Evolutionary conservation across 306 rosid genomes (phyloP).

Genomic region (Prunus armeniaca): DNA sequence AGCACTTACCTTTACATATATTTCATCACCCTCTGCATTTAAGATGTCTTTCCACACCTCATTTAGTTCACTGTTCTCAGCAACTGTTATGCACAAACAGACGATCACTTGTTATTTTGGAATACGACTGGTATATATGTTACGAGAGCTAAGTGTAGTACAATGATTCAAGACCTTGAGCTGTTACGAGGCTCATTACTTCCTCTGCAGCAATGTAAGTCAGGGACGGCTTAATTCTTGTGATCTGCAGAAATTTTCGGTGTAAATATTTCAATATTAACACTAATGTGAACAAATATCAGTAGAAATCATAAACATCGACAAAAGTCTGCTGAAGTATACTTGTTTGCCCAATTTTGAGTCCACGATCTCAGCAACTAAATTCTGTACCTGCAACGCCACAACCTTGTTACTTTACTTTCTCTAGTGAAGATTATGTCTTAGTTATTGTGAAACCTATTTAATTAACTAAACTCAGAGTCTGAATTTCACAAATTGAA

Average conservation of each 20-base stretch:
- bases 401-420: constrained; percentile 17
- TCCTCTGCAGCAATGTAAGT: constrained; percentile 87
- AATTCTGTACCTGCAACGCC: constrained; percentile 73
- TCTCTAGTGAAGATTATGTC: constrained; percentile 12
- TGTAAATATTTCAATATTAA: not conserved
- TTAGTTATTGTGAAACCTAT: not conserved
- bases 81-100: constrained; percentile 56
- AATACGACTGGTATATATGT: not conserved
- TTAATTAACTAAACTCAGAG: constrained; percentile 14
- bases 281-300: not conserved
- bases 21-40: constrained; percentile 93
- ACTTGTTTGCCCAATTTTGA: constrained; percentile 93
- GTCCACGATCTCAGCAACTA: constrained; percentile 89
- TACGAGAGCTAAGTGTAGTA: constrained; percentile 7
- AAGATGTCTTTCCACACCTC: constrained; percentile 95
- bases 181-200: constrained; percentile 96
- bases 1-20: constrained; percentile 77
- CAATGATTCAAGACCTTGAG: constrained; percentile 66
- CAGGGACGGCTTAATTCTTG: constrained; percentile 77
- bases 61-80: constrained; percentile 74
- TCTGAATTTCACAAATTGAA: not conserved
- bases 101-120: constrained; percentile 14
- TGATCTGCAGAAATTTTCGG: constrained; percentile 47
- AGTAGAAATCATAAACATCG: not conserved
- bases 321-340: constrained; percentile 22